Evolutionary conservation across 129 eudicot genomes (phyloP).

Genomic region (Flaveria linearis): DNA sequence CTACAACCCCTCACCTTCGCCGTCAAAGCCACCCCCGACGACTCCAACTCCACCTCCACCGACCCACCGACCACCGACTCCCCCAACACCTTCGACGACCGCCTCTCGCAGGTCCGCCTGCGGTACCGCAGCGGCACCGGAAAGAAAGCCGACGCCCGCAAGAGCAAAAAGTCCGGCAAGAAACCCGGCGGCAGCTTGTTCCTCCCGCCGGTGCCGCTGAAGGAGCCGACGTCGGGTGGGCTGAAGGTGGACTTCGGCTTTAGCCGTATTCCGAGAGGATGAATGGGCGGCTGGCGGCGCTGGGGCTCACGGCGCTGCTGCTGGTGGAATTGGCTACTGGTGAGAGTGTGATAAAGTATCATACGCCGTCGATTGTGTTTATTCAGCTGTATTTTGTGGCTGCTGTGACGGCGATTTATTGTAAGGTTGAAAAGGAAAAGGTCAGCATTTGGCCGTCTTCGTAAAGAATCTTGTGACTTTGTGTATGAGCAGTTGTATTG

Average conservation of each 20-base stretch:
- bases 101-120: constrained; percentile 68
- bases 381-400: constrained; percentile 85
- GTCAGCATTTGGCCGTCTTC: constrained; percentile 79
- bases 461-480: background rate
- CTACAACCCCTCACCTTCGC: constrained; percentile 32
- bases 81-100: constrained; percentile 63
- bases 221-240: constrained; percentile 77
- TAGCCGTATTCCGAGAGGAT: constrained; percentile 78
- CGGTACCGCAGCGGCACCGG: constrained; percentile 77
- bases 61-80: constrained; percentile 30
- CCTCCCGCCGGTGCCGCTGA: constrained; percentile 79
- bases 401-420: constrained; percentile 68
- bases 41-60: constrained; percentile 37
- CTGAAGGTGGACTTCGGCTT: constrained; percentile 93
- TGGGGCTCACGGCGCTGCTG: constrained; percentile 76
- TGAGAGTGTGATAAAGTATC: constrained; percentile 67
- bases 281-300: constrained; percentile 73
- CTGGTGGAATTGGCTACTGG: constrained; percentile 91
- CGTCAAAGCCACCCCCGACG: constrained; percentile 47
- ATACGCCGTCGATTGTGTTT: constrained; percentile 71
- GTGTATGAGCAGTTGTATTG: background rate
- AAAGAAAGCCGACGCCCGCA: constrained; percentile 78
- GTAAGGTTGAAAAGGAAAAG: constrained; percentile 77
- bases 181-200: constrained; percentile 45
- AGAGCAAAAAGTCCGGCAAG: constrained; percentile 56